Base-by-base conservation (phyloP, 805 yeast species). In the Wickerhamomyces subpelliculosus region DNA sequence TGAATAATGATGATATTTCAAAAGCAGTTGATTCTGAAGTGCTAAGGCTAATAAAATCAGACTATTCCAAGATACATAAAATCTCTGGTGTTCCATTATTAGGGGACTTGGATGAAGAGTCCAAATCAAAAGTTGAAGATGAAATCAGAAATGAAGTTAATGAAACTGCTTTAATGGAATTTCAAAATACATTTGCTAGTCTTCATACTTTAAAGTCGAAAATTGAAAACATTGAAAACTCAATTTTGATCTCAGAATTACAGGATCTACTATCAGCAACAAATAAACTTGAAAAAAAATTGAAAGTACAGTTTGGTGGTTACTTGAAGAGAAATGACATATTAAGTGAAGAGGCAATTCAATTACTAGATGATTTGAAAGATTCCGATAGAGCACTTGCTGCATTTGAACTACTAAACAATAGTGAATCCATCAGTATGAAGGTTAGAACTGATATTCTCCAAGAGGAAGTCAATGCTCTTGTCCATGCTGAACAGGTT, bases 11-110 rank as follows among this genome's bases (percentile, higher is more conserved):
- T n/a, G n/a, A n/a, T n/a, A n/a, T n/a, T 42, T 4, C 32, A 35
- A 2, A 22, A 37, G 6, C 25, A 42, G 54, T 70, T 0, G 52
- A 51, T 13, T 35, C 40, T 2, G 75, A 71, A 42, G 43, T 67
- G 34, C 35, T 50, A 8, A 48, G 40, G 1, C 50, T 73, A n/a
- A 54, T 72, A 5, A 55, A 55, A 36, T 67, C 75, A 0, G 80
- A 73, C 47, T 64, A 55, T 36, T 41, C 60, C 5, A 65, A 58
- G 44, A 41, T 50, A 18, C 54, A 52, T 12, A 62, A 41, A 13
- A 28, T 43, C 8, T 16, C 35, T 11, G 54, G 48, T 13, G 32
- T 43, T 13, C 49, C 49, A 7, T 32, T 51, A 3, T 12, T 52
- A 3, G 36, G 38, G 1, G 58, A 54, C 26, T 34, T 54, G 8